Evolutionary conservation across 345 rosid genomes (phyloP).

Genomic region (Murraya paniculata): DNA sequence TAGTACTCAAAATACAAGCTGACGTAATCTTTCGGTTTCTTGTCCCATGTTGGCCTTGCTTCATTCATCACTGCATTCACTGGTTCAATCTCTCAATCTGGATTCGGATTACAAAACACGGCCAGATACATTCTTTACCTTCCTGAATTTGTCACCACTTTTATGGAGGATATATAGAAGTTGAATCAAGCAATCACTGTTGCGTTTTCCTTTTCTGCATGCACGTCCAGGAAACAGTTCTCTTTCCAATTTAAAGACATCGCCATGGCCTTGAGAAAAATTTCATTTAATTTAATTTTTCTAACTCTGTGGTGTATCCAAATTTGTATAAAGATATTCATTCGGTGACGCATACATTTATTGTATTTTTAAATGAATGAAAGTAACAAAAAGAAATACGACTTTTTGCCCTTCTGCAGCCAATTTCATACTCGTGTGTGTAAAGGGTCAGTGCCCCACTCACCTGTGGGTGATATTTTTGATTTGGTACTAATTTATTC

Average conservation of each 20-base stretch:
- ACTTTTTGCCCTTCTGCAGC: too few relatives aligned
- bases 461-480: too few relatives aligned
- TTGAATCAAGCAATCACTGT: conserved; percentile 48
- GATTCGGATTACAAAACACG: conserved; percentile 38
- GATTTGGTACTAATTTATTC: too few relatives aligned
- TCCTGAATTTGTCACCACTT: conserved; percentile 50
- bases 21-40: conserved; percentile 39
- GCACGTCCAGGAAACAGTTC: conserved; percentile 42
- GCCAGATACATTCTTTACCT: conserved; percentile 50
- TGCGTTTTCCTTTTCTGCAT: conserved; percentile 30
- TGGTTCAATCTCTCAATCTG: conserved; percentile 30
- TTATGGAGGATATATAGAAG: conserved; percentile 48
- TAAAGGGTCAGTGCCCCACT: too few relatives aligned
- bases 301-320: too few relatives aligned
- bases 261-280: conserved; percentile 51
- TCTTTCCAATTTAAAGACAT: conserved; percentile 46
- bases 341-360: too few relatives aligned
- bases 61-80: conserved; percentile 30
- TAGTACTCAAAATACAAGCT: conserved; percentile 38
- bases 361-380: too few relatives aligned
- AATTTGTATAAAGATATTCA: too few relatives aligned
- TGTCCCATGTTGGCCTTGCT: conserved; percentile 46
- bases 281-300: conserved; percentile 8
- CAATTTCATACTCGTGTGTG: too few relatives aligned
- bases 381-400: too few relatives aligned